Percentiles rank a stretch among this genome's conserved stretches.
These are phyloP conservation scores for Colletotrichum cereale DNA, from an alignment of 2,329 filamentous ascomycete genomes.

Conservation along the genomic window DNA sequence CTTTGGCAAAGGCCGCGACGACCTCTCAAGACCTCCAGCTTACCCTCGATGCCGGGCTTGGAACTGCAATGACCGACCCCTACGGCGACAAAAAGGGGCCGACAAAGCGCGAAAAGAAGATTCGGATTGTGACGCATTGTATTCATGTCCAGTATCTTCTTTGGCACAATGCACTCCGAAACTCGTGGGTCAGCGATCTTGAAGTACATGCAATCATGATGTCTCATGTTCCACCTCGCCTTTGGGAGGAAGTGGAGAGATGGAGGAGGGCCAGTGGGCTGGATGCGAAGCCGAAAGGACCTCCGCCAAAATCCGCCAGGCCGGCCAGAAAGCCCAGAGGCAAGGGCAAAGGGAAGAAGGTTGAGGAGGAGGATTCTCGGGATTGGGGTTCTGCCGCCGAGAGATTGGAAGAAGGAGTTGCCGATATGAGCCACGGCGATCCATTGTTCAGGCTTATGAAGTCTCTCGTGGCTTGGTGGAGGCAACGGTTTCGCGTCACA, in stretches of 20 bases:
- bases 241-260: constrained; percentile 79
- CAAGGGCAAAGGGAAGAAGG: constrained; percentile 54
- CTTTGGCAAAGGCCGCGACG: constrained; percentile 58
- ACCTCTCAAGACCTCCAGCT: constrained; percentile 79
- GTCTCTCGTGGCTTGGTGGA: constrained; percentile 87
- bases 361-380: constrained; percentile 50
- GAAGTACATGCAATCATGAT: constrained; percentile 82
- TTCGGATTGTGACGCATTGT: constrained; percentile 84
- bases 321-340: constrained; percentile 49
- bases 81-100: constrained; percentile 83
- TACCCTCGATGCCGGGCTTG: constrained; percentile 72
- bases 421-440: constrained; percentile 86
- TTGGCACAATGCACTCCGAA: constrained; percentile 89
- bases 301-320: constrained; percentile 47
- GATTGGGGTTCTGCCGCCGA: constrained; percentile 82
- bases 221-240: constrained; percentile 75
- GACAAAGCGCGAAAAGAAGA: constrained; percentile 84
- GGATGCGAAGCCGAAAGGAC: constrained; percentile 54
- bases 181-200: constrained; percentile 84
- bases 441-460: constrained; percentile 83
- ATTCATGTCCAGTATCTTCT: constrained; percentile 90
- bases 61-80: constrained; percentile 71
- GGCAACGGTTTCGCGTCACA: constrained; percentile 81
- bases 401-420: constrained; percentile 75
- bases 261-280: constrained; percentile 79